phyloP scores from a whole-genome alignment of 1,139 yeast species.

The Groenewaldozyma sp. region DNA sequence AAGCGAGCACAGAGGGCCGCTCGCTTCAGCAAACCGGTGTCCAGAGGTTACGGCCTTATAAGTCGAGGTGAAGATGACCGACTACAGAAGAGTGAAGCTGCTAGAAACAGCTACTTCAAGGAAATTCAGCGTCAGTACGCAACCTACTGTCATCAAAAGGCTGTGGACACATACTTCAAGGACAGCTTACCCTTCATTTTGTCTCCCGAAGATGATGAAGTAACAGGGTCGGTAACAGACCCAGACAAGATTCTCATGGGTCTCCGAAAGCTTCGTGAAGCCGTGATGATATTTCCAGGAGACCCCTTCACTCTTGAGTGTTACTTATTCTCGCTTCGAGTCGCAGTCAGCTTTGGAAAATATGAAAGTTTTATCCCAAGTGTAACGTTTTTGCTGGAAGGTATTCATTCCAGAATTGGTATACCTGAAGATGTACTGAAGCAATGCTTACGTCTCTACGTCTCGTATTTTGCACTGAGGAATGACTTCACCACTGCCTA shows the following conservation, averaged over 20 bases:
- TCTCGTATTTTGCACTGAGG: constrained; percentile 12
- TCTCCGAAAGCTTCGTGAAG: constrained; percentile 18
- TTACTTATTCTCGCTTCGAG: constrained; percentile 15
- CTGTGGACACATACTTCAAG: constrained; percentile 4
- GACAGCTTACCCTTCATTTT: constrained; percentile 1
- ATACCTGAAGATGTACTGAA: constrained; percentile 7
- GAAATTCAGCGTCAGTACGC: constrained; percentile 8
- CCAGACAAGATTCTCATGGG: constrained; percentile 15
- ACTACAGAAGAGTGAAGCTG: constrained; percentile 8
- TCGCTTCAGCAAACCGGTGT: constrained; percentile 8
- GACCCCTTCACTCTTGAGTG: constrained; percentile 13
- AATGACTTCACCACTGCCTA: constrained; percentile 12
- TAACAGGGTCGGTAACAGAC: background rate
- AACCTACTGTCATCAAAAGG: constrained; percentile 7
- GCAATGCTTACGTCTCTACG: constrained; percentile 12
- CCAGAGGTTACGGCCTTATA: constrained; percentile 15
- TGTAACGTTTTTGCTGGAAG: constrained; percentile 12
- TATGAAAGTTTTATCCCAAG: constrained; percentile 14
- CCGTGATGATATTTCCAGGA: constrained; percentile 10
- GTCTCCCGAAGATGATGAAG: background rate
- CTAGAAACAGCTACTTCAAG: constrained; percentile 10
- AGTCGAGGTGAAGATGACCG: constrained; percentile 19
- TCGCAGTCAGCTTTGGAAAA: constrained; percentile 13
- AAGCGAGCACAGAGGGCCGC: constrained; percentile 7
- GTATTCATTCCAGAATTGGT: constrained; percentile 5